Evolutionary conservation across 306 rosid species (phyloP), one percentile per base, ranked within the genome.

Genomic region (Vigna nakashimae): DNA sequence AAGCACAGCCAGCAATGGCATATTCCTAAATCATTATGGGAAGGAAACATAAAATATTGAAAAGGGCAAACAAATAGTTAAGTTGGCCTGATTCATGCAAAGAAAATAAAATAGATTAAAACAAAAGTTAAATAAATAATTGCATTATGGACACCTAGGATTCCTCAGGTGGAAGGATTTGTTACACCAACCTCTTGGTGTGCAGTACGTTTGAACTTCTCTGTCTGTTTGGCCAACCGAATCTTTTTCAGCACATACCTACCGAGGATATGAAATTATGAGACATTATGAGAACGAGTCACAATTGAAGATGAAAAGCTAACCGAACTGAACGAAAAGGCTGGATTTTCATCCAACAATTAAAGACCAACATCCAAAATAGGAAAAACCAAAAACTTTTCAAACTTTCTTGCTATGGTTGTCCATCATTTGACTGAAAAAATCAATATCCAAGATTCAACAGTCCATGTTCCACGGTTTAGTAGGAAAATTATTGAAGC

Each of bases 211-310:
- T 89, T 92, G 91, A 91, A 95, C 86, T 92, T 95, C 84, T 92
- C 99, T 4, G 91, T 88, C 87, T 89, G 95, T 86, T 95, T 95
- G 12, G 98, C 77, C 90, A 91, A 82, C 36, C 99, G 96, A 86
- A 95, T 92, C 90, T 91, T 92, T 90, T 95, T 95, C 88, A 95
- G 74, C 69, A 92, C 98, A 88, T 91, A 95, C 90, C 98, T 95
- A 89, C 49, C 83, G 43, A 40, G 45, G 56, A 70, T 62, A 16
- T 30, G 50, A 79, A 79, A 83, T 60, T 40, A 73, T 63, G 68
- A 55, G 50, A 79, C 77, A 83, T 60, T 40, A 73, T 63, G 68
- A 55, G 74, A 81, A 82, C 56, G 49, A 58, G 77, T 32, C 59
- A 58, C 38, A 15, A 72, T 57, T 46, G 65, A 77, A 52, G 32